Conservation (phyloP, 176 grass and related monocot genomes). For the Saccharum spontaneum region DNA sequence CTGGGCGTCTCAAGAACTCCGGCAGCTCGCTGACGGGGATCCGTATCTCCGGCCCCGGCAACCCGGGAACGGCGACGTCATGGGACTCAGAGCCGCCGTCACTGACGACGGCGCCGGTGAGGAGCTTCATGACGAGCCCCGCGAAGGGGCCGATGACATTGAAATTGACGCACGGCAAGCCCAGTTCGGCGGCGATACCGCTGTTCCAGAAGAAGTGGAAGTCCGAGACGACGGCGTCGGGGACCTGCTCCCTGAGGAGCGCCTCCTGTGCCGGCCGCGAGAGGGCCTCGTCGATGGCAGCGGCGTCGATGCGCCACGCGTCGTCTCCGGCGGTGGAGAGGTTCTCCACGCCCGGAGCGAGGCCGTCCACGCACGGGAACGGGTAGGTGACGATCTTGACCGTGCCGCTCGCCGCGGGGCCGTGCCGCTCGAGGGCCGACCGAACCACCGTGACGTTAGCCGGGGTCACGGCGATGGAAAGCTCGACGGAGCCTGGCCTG, state of each 20-base stretch:
- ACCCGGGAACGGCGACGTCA: neutral
- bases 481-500: neutral
- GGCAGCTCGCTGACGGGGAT: conserved; percentile 32
- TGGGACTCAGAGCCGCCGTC: neutral
- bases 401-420: neutral
- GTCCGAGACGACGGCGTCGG: conserved; percentile 37
- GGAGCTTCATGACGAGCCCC: neutral
- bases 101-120: neutral
- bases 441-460: conserved; percentile 16
- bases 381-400: conserved; percentile 6
- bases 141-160: neutral
- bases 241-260: conserved; percentile 18
- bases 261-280: neutral
- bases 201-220: conserved; percentile 25
- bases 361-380: conserved; percentile 11
- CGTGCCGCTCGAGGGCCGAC: neutral
- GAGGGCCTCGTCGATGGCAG: neutral
- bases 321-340: neutral
- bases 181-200: neutral
- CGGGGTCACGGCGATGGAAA: conserved; percentile 29
- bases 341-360: conserved; percentile 5
- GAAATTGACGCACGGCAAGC: conserved; percentile 20
- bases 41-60: conserved; percentile 17
- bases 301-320: conserved; percentile 9
- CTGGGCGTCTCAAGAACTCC: neutral